These are phyloP conservation scores for Dovyalis caffra DNA, from an alignment of 345 rosid genomes.

Conservation along the genomic window DNA sequence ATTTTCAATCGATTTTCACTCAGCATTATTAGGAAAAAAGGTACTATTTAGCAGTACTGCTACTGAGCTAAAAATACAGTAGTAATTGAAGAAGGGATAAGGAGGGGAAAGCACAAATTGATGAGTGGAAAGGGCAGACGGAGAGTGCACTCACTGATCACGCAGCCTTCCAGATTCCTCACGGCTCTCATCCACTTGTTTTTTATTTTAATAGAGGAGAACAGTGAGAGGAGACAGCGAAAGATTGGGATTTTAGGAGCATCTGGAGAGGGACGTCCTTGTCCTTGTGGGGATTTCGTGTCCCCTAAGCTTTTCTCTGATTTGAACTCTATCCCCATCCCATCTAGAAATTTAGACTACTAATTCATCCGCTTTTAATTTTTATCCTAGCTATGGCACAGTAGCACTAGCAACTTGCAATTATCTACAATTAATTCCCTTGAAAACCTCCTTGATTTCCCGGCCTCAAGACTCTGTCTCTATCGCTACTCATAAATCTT, in stretches of 20 bases:
- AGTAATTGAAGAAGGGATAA: slow-evolving; percentile 6
- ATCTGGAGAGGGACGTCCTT: slow-evolving; percentile 19
- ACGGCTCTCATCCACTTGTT: slow-evolving; percentile 46
- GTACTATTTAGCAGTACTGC: too few species aligned
- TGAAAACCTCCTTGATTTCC: neutral
- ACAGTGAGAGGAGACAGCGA: neutral
- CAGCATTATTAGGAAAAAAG: too few species aligned
- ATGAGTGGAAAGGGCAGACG: neutral
- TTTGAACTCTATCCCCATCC: neutral
- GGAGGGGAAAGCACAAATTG: slow-evolving; percentile 6
- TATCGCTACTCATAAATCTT: neutral
- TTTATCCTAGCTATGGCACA: neutral
- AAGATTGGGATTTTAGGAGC: neutral
- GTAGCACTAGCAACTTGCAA: neutral
- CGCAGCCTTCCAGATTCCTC: slow-evolving; percentile 43
- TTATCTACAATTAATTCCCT: neutral
- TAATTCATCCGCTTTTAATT: neutral
- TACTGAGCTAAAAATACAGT: too few species aligned
- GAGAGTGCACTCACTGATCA: slow-evolving; percentile 11
- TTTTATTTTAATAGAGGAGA: too few species aligned
- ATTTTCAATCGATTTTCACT: too few species aligned
- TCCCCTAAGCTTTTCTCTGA: slow-evolving; percentile 4
- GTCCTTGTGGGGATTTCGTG: slow-evolving; percentile 27
- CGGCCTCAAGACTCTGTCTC: neutral
- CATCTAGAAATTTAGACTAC: neutral